Conservation (phyloP, 768 basidiomycete genomes). For the Galerina sulciceps region DNA sequence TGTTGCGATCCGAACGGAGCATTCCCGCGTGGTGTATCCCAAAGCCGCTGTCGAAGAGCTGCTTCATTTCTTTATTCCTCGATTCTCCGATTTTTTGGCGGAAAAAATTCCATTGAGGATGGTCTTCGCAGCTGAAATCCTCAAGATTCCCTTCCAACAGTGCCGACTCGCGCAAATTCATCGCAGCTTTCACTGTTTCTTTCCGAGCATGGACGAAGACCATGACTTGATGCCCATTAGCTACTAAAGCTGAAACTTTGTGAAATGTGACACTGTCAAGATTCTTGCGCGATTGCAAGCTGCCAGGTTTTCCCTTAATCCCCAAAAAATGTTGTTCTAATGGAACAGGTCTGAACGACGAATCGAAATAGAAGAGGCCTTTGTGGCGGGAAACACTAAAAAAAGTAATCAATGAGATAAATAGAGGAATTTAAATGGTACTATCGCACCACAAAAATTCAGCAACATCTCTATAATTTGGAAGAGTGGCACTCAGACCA, state of each 20-base stretch:
- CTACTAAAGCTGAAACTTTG: slow-evolving; percentile 87
- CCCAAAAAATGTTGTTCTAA: slow-evolving; percentile 98
- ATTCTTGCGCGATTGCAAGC: slow-evolving; percentile 74
- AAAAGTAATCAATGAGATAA: background rate
- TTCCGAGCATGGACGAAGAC: slow-evolving; percentile 99
- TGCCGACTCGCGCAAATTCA: slow-evolving; percentile 79
- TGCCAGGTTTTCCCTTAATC: slow-evolving; percentile 85
- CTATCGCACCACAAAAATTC: slow-evolving; percentile 82
- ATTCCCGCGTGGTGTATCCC: slow-evolving; percentile 99
- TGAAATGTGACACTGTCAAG: slow-evolving; percentile 88
- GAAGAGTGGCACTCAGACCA: slow-evolving; percentile 93
- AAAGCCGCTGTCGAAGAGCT: slow-evolving; percentile 89
- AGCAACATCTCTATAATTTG: slow-evolving; percentile 96
- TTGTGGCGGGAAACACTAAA: slow-evolving; percentile 82
- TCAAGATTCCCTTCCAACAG: slow-evolving; percentile 70
- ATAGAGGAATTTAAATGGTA: background rate
- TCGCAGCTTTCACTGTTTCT: slow-evolving; percentile 94
- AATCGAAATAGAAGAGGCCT: slow-evolving; percentile 97
- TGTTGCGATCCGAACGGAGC: slow-evolving; percentile 90
- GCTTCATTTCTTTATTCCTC: slow-evolving; percentile 95
- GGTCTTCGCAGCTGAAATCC: slow-evolving; percentile 81
- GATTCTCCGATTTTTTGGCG: slow-evolving; percentile 80
- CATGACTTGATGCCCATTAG: slow-evolving; percentile 98
- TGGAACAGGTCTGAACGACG: slow-evolving; percentile 95
- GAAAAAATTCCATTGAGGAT: slow-evolving; percentile 79